phyloP scores from a whole-genome alignment of 2,329 filamentous ascomycete genomes.

The Diaporthe velutina region DNA sequence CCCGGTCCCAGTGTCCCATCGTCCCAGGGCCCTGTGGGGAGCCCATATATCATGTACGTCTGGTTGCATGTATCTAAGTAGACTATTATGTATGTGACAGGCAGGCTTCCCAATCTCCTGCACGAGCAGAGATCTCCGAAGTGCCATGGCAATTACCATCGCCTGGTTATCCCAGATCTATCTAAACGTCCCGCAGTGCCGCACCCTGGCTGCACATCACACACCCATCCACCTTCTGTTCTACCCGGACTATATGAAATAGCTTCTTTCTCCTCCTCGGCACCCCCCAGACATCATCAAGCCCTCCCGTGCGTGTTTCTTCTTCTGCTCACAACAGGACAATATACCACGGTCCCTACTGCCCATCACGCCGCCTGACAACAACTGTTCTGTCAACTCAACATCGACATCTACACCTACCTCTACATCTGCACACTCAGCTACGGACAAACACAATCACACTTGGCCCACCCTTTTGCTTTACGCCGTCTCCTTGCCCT shows the following conservation, averaged over 20 bases:
- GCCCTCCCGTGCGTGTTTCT: slow-evolving; percentile 32
- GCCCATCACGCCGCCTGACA: not conserved
- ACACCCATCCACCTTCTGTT: slow-evolving; percentile 30
- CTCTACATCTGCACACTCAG: not conserved
- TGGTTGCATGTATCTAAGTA: slow-evolving; percentile 31
- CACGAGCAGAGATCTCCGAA: slow-evolving; percentile 34
- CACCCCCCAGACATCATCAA: slow-evolving; percentile 35
- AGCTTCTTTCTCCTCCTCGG: slow-evolving; percentile 32
- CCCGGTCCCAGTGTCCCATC: slow-evolving; percentile 23
- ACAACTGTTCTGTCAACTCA: not conserved
- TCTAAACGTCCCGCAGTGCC: slow-evolving; percentile 31
- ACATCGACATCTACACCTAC: not conserved
- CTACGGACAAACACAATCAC: not conserved
- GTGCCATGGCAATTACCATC: slow-evolving; percentile 31
- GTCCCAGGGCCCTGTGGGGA: slow-evolving; percentile 25
- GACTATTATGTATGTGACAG: slow-evolving; percentile 17
- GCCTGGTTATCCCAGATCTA: slow-evolving; percentile 36
- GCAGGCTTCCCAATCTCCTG: slow-evolving; percentile 36
- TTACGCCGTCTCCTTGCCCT: slow-evolving; percentile 7
- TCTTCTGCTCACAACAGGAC: slow-evolving; percentile 19
- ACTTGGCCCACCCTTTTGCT: not conserved
- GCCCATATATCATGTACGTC: slow-evolving; percentile 30
- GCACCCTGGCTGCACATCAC: slow-evolving; percentile 31
- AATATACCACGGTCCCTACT: slow-evolving; percentile 26
- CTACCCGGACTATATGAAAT: slow-evolving; percentile 35